Evolutionary conservation across 140 eudicot genomes (phyloP).

Genomic region (Stevia rebaudiana): DNA sequence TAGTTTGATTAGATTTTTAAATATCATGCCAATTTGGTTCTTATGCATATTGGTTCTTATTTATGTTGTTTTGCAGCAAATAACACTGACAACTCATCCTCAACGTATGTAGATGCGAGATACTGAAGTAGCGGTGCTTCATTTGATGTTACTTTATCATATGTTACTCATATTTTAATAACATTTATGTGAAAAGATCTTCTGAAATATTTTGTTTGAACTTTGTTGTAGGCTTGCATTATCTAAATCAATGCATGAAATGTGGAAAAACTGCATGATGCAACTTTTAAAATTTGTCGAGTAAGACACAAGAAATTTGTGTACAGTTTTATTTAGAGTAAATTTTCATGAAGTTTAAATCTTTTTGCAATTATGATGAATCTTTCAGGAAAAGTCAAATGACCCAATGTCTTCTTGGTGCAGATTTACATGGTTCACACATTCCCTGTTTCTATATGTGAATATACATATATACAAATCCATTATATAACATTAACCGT

Average conservation of each 20-base stretch:
- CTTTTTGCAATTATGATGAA: neutral
- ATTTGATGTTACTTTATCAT: too few species aligned
- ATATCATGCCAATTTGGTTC: too few species aligned
- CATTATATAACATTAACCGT: neutral
- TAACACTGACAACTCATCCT: too few species aligned
- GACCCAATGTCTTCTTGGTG: conserved; percentile 62
- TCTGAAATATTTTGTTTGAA: conserved; percentile 9
- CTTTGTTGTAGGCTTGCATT: conserved; percentile 45
- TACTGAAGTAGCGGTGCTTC: too few species aligned
- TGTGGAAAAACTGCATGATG: conserved; percentile 60
- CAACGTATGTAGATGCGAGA: too few species aligned
- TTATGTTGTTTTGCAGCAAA: too few species aligned
- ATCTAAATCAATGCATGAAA: conserved; percentile 76
- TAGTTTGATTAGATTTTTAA: too few species aligned
- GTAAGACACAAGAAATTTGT: conserved; percentile 37
- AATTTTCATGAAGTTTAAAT: neutral
- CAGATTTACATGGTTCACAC: conserved; percentile 83
- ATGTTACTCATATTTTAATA: too few species aligned
- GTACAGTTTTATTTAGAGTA: neutral
- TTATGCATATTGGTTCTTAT: too few species aligned
- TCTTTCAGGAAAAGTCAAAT: conserved; percentile 66
- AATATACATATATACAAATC: neutral
- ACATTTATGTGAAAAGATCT: too few species aligned
- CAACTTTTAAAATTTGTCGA: conserved; percentile 59
- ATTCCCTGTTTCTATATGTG: conserved; percentile 25